These are phyloP conservation scores for Combretum micranthum DNA, from an alignment of 345 rosid species.

Conservation along the genomic window DNA sequence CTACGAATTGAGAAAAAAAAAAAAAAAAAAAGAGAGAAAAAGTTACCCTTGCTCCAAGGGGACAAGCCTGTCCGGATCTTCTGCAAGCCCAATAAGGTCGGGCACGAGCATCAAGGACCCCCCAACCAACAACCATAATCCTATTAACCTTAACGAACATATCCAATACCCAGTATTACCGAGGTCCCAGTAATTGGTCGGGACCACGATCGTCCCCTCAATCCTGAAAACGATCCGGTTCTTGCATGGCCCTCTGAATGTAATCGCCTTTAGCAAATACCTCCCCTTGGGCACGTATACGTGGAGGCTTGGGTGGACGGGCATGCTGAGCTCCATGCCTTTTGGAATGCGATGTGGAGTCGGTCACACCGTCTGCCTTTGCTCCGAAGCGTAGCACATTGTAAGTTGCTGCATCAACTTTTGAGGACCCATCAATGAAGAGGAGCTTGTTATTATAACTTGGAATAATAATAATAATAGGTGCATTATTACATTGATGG, in stretches of 20 bases:
- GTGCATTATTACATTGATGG: too few species aligned
- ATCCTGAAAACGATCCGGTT: slow-evolving; percentile 34
- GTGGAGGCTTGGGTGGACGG: slow-evolving; percentile 20
- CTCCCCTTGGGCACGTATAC: slow-evolving; percentile 44
- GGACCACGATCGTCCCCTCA: slow-evolving; percentile 51
- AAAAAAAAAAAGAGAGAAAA: too few species aligned
- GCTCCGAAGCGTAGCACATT: slow-evolving; percentile 60
- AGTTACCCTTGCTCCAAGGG: slow-evolving; percentile 55
- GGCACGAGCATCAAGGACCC: slow-evolving; percentile 48
- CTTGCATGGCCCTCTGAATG: slow-evolving; percentile 55
- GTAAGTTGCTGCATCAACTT: slow-evolving; percentile 9
- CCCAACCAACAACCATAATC: slow-evolving; percentile 38
- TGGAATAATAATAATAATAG: slow-evolving; percentile 1
- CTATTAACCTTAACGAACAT: slow-evolving; percentile 39
- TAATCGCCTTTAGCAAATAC: slow-evolving; percentile 27
- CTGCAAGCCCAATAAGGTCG: slow-evolving; percentile 53
- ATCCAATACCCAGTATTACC: slow-evolving; percentile 54
- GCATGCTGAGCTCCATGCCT: slow-evolving; percentile 52
- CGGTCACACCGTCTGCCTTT: slow-evolving; percentile 46
- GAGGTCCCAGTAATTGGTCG: slow-evolving; percentile 35
- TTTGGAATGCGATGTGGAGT: slow-evolving; percentile 42
- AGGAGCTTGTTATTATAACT: neutral
- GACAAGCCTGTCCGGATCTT: slow-evolving; percentile 42
- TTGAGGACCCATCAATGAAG: slow-evolving; percentile 1
- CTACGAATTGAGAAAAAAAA: too few species aligned